Conservation (phyloP, 371 early-diverging fungal species). For the Smittium mucronatum region DNA sequence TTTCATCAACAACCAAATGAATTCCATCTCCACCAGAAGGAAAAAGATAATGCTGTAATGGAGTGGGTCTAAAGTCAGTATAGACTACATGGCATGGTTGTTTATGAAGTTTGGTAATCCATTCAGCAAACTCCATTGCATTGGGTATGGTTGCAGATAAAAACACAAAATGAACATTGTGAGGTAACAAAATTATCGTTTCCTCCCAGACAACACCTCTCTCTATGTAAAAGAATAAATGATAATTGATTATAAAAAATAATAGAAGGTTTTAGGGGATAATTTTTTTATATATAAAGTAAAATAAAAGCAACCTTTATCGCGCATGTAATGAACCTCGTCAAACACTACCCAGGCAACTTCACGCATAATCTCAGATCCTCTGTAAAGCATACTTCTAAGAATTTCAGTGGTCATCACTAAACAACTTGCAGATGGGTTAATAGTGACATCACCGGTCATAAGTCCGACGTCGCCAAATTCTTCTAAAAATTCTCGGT, state of each 20-base stretch:
- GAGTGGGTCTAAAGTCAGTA: conserved; percentile 98
- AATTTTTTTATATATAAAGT: neutral
- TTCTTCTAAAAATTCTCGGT: conserved; percentile 91
- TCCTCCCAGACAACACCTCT: conserved; percentile 99
- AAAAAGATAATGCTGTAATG: conserved; percentile 94
- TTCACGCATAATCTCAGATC: conserved; percentile 97
- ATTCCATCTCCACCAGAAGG: conserved; percentile 90
- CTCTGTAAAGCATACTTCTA: conserved; percentile 97
- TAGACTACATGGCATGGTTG: conserved; percentile 99
- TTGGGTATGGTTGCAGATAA: conserved; percentile 99
- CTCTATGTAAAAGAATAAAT: conserved; percentile 23
- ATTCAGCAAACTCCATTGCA: conserved; percentile 98
- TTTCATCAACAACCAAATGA: conserved; percentile 92
- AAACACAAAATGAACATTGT: conserved; percentile 90
- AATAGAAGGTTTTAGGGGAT: neutral
- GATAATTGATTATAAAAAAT: neutral
- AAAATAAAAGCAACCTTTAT: conserved; percentile 28
- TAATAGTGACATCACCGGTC: conserved; percentile 99
- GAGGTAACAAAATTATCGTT: conserved; percentile 93
- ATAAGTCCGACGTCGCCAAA: conserved; percentile 99
- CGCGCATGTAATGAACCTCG: conserved; percentile 99
- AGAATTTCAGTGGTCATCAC: conserved; percentile 99
- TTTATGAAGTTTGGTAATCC: conserved; percentile 93
- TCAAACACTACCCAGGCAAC: conserved; percentile 99
- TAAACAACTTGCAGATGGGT: conserved; percentile 90